phyloP scores from a whole-genome alignment of 305 asterid species.

The Rubia occidens region DNA sequence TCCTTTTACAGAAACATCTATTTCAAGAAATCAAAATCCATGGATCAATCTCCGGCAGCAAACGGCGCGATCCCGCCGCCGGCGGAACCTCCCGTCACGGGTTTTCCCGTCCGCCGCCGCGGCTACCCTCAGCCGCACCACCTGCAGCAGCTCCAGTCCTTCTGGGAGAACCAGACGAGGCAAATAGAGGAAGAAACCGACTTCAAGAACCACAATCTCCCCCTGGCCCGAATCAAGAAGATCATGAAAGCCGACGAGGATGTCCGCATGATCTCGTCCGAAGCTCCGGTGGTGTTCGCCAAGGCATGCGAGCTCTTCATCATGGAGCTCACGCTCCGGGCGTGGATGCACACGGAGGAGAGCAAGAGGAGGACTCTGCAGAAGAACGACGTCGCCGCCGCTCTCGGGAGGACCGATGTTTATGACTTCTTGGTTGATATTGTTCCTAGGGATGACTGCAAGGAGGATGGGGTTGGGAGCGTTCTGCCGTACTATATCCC shows the following conservation, averaged over 20 bases:
- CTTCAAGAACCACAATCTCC: slow-evolving; percentile 63
- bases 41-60: background rate
- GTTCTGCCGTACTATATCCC: background rate
- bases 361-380: slow-evolving; percentile 66
- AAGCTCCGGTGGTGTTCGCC: slow-evolving; percentile 55
- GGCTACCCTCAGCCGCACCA: slow-evolving; percentile 43
- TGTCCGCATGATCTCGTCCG: slow-evolving; percentile 61
- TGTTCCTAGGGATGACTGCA: slow-evolving; percentile 56
- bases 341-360: slow-evolving; percentile 68
- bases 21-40: background rate
- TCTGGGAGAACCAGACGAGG: slow-evolving; percentile 49
- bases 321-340: slow-evolving; percentile 52
- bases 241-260: slow-evolving; percentile 70
- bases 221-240: slow-evolving; percentile 57
- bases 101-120: slow-evolving; percentile 16
- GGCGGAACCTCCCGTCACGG: no score
- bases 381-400: slow-evolving; percentile 66
- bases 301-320: slow-evolving; percentile 72
- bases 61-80: background rate
- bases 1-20: no score
- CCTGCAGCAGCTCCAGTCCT: slow-evolving; percentile 45
- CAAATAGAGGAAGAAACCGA: slow-evolving; percentile 43
- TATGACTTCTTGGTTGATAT: slow-evolving; percentile 61
- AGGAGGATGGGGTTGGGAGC: slow-evolving; percentile 50
- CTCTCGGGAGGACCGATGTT: slow-evolving; percentile 57